Conservation (phyloP, 441 rosid species). For the Populus trichocarpa region DNA sequence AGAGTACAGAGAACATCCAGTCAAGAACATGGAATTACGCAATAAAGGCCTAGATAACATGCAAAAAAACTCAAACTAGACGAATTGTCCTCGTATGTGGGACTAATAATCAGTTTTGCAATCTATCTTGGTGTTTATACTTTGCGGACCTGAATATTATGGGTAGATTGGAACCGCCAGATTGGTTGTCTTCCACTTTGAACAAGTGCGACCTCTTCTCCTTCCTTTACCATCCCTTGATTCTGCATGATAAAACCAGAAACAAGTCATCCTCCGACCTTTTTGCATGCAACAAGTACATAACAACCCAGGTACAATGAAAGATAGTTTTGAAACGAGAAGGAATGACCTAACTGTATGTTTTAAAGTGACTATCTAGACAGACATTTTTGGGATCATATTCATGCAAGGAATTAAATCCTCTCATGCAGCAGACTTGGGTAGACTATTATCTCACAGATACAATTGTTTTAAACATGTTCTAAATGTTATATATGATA, state of each 20-base stretch:
- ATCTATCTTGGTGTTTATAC: slow-evolving; percentile 37
- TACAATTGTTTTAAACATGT: too few relatives aligned
- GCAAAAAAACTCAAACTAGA: background rate
- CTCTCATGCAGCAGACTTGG: background rate
- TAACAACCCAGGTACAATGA: background rate
- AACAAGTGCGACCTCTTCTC: slow-evolving; percentile 89
- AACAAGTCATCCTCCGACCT: background rate
- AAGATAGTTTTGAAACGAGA: too few relatives aligned
- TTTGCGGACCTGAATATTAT: slow-evolving; percentile 90
- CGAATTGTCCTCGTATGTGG: background rate
- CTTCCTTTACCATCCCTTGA: slow-evolving; percentile 95
- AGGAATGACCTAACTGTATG: too few relatives aligned
- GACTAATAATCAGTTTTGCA: slow-evolving; percentile 1
- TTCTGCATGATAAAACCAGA: slow-evolving; percentile 46
- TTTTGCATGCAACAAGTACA: background rate
- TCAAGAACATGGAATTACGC: background rate
- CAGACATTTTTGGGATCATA: background rate
- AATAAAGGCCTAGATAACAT: background rate
- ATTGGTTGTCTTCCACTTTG: slow-evolving; percentile 93
- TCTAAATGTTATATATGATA: too few relatives aligned
- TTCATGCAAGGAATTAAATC: background rate
- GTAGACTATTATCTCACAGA: background rate
- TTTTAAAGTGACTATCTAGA: background rate
- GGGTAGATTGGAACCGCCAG: slow-evolving; percentile 95
- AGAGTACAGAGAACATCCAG: background rate